phyloP scores from a whole-genome alignment of 176 grass and related monocot genomes.

The Tuctoria greenei region DNA sequence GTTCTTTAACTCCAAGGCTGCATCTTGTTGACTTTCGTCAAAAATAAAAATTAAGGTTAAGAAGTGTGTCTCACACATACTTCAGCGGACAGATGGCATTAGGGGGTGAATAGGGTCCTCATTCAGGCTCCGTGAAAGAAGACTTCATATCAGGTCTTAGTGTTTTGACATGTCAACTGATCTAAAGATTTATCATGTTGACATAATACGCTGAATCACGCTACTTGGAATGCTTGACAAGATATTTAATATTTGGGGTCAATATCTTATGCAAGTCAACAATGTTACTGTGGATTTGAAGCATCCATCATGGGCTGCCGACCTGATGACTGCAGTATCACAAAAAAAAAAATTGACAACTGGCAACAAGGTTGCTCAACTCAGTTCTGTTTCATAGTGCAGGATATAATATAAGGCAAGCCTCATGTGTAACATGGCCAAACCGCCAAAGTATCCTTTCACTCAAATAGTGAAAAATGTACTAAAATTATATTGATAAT shows the following conservation, averaged over 20 bases:
- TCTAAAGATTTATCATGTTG: constrained; percentile 31
- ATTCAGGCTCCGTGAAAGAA: not conserved
- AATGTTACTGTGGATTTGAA: constrained; percentile 33
- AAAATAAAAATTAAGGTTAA: not conserved
- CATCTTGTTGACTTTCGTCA: not conserved
- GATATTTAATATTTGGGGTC: constrained; percentile 5
- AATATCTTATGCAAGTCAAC: constrained; percentile 39
- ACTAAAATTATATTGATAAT: not conserved
- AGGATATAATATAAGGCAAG: not conserved
- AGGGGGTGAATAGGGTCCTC: not conserved
- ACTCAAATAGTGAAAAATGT: too few relatives aligned
- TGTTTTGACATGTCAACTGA: not conserved
- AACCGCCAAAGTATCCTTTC: too few relatives aligned
- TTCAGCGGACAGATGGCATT: too few relatives aligned
- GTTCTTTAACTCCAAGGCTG: constrained; percentile 21
- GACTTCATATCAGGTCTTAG: not conserved
- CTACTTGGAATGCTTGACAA: constrained; percentile 9
- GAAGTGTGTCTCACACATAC: not conserved
- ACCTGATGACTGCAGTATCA: constrained; percentile 7
- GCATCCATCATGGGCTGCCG: constrained; percentile 27
- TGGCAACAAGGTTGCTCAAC: not conserved
- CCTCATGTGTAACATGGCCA: too few relatives aligned
- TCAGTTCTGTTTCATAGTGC: not conserved
- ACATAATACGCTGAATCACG: constrained; percentile 23
- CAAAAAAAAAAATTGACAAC: constrained; percentile 24